A percentile compares a stretch with the other conserved stretches of the same genome.
Conservation (phyloP, 2,329 filamentous ascomycete genomes). For the Aspergillus bombycis region DNA sequence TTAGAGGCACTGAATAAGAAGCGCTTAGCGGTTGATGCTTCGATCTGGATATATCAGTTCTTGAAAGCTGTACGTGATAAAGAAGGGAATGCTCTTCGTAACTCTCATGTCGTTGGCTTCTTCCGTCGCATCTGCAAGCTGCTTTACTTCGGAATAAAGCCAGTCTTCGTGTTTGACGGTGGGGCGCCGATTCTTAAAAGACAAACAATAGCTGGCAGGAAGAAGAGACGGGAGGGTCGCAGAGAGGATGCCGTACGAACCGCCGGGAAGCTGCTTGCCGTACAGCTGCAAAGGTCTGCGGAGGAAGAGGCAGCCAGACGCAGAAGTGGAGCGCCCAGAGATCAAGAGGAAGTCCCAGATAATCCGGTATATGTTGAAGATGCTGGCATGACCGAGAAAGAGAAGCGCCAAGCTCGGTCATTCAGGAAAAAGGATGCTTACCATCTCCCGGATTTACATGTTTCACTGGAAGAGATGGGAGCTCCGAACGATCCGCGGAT, state of each 20-base stretch:
- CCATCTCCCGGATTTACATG: conserved; percentile 83
- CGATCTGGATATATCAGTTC: conserved; percentile 99
- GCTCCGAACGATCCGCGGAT: conserved; percentile 90
- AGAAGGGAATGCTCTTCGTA: conserved; percentile 93
- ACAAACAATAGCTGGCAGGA: conserved; percentile 81
- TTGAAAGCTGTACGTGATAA: conserved; percentile 98
- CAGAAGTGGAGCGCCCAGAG: conserved; percentile 48
- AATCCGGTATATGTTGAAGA: conserved; percentile 91
- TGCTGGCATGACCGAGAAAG: conserved; percentile 74
- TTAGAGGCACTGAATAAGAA: conserved; percentile 95
- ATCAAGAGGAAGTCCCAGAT: conserved; percentile 69
- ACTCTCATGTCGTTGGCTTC: conserved; percentile 95
- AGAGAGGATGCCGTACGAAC: conserved; percentile 91
- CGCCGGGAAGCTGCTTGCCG: conserved; percentile 84
- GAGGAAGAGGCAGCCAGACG: conserved; percentile 79
- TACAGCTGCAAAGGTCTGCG: conserved; percentile 89
- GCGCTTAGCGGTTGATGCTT: conserved; percentile 94
- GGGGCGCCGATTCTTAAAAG: conserved; percentile 89
- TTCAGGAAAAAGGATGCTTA: conserved; percentile 95
- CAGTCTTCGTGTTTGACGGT: conserved; percentile 97
- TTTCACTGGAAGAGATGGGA: conserved; percentile 81
- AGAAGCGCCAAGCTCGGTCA: conserved; percentile 71
- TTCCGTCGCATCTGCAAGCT: conserved; percentile 98
- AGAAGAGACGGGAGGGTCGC: conserved; percentile 79
- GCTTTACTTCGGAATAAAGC: conserved; percentile 92